phyloP scores from a whole-genome alignment of 2,329 filamentous ascomycete species.

The Metarhizium sp. region DNA sequence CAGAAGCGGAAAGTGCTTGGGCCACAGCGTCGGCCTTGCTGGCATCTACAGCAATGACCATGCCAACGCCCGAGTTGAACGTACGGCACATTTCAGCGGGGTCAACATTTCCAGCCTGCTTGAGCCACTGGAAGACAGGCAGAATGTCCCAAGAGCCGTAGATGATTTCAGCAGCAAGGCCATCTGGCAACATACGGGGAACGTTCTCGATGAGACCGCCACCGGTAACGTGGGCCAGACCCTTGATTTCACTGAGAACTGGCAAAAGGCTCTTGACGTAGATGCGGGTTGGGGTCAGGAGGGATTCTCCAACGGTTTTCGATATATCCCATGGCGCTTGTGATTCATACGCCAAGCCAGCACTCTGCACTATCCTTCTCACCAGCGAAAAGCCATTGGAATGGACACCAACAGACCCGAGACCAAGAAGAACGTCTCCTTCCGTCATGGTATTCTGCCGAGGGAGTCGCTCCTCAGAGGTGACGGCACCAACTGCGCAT shows the following conservation, averaged over 20 bases:
- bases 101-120: constrained; percentile 59
- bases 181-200: constrained; percentile 77
- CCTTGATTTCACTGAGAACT: constrained; percentile 65
- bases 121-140: constrained; percentile 80
- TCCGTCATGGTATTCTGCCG: constrained; percentile 63
- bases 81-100: constrained; percentile 78
- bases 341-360: constrained; percentile 62
- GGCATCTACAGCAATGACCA: constrained; percentile 74
- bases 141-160: constrained; percentile 67
- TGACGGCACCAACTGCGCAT: constrained; percentile 78
- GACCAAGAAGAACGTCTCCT: constrained; percentile 78
- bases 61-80: constrained; percentile 92
- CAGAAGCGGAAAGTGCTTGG: constrained; percentile 51
- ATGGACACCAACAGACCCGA: constrained; percentile 80
- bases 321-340: constrained; percentile 65
- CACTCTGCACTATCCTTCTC: constrained; percentile 71
- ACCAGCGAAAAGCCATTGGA: constrained; percentile 98
- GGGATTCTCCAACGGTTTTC: constrained; percentile 58
- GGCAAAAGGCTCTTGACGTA: constrained; percentile 79
- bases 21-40: constrained; percentile 53
- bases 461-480: constrained; percentile 61
- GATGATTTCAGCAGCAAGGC: constrained; percentile 74
- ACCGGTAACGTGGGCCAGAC: constrained; percentile 93
- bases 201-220: constrained; percentile 91
- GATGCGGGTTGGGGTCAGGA: constrained; percentile 85